Percentiles rank a stretch among this genome's conserved stretches.
Conservation (phyloP, 805 yeast species). For the Candida germanica region DNA sequence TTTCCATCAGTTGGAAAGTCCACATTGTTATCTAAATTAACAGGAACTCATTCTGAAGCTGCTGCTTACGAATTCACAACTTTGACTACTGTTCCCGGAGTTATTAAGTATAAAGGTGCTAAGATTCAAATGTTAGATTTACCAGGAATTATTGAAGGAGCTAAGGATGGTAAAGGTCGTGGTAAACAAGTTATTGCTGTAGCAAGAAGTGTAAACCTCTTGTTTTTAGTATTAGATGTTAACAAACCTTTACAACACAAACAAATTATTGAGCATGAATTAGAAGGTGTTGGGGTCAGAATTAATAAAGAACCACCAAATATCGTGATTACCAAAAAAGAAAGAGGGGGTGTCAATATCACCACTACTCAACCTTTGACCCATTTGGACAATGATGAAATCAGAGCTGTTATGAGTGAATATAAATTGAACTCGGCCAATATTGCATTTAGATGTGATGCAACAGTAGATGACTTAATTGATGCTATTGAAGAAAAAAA, state of each 20-base stretch:
- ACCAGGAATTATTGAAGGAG: slow-evolving; percentile 90
- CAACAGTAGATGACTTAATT: slow-evolving; percentile 93
- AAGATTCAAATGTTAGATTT: slow-evolving; percentile 93
- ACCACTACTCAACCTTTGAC: slow-evolving; percentile 93
- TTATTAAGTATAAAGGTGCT: slow-evolving; percentile 93
- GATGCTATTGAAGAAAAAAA: slow-evolving; percentile 89
- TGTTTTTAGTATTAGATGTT: slow-evolving; percentile 92
- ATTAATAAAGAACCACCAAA: slow-evolving; percentile 91
- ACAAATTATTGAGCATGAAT: slow-evolving; percentile 87
- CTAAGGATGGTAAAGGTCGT: slow-evolving; percentile 88
- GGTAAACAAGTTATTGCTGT: slow-evolving; percentile 98
- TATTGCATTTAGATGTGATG: slow-evolving; percentile 94
- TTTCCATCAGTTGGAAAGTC: slow-evolving; percentile 95
- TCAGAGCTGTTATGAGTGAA: slow-evolving; percentile 93
- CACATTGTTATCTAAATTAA: slow-evolving; percentile 79
- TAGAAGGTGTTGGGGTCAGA: slow-evolving; percentile 97
- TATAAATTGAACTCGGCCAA: slow-evolving; percentile 95
- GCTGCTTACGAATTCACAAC: slow-evolving; percentile 98
- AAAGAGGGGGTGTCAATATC: slow-evolving; percentile 91
- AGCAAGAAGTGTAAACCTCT: slow-evolving; percentile 93
- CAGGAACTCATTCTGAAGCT: slow-evolving; percentile 97
- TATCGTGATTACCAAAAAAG: slow-evolving; percentile 86
- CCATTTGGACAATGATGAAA: slow-evolving; percentile 87
- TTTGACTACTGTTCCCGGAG: slow-evolving; percentile 95
- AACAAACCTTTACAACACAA: slow-evolving; percentile 95